Percentiles rank a stretch among this genome's conserved stretches.
These are phyloP conservation scores for Vaccinium macrocarpon DNA, from an alignment of 148 eudicot genomes.

Conservation along the genomic window DNA sequence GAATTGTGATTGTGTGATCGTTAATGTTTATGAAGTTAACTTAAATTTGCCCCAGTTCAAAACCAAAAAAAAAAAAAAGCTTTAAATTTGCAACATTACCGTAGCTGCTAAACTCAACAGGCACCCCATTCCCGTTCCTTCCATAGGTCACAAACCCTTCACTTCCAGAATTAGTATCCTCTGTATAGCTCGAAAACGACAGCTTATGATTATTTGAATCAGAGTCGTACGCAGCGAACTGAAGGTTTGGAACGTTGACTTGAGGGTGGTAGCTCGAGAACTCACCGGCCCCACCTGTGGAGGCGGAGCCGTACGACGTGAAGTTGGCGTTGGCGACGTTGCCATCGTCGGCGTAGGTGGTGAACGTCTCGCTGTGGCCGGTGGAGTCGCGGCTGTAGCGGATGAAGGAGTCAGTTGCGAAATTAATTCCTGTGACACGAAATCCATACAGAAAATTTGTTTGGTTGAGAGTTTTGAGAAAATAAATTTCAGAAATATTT, in stretches of 20 bases:
- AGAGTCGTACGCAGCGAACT: conserved; percentile 50
- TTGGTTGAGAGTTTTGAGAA: too few species aligned
- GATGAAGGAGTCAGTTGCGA: conserved; percentile 57
- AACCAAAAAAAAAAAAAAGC: too few species aligned
- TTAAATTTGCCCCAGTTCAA: too few species aligned
- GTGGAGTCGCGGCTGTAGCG: conserved; percentile 58
- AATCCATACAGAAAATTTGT: not conserved
- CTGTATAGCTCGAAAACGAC: conserved; percentile 53
- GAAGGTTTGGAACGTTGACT: conserved; percentile 67
- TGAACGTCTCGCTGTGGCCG: conserved; percentile 60
- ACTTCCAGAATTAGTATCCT: conserved; percentile 70
- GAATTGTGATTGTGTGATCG: too few species aligned
- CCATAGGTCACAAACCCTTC: conserved; percentile 60
- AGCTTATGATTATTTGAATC: conserved; percentile 49
- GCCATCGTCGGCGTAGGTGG: conserved; percentile 54
- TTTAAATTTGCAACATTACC: not conserved
- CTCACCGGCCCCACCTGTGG: conserved; percentile 72
- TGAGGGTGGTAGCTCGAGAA: conserved; percentile 58
- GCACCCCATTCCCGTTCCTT: conserved; percentile 62
- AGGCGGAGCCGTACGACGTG: conserved; percentile 50
- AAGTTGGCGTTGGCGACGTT: conserved; percentile 68
- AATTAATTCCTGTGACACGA: conserved; percentile 32
- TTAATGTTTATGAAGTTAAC: too few species aligned
- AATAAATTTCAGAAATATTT: too few species aligned
- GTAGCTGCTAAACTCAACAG: conserved; percentile 48